Conservation (phyloP, 768 basidiomycete species). For the Nidularia pulvinata region DNA sequence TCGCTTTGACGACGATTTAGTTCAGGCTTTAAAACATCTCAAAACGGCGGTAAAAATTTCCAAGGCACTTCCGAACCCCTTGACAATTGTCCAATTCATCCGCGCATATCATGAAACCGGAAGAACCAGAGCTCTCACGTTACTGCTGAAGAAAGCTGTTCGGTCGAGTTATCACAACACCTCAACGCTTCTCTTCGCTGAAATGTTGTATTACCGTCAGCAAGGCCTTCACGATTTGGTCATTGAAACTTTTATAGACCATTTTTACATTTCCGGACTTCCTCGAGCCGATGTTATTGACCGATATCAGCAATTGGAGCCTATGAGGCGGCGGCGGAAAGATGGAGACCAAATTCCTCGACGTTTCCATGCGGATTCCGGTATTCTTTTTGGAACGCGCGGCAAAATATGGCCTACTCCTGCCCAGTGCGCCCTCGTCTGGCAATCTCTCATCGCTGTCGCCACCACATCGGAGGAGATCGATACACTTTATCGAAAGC, state of each 20-base stretch:
- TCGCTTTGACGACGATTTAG: constrained; percentile 11
- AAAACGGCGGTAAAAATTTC: constrained; percentile 10
- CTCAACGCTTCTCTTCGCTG: constrained; percentile 31
- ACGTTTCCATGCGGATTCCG: constrained; percentile 1
- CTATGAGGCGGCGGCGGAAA: background rate
- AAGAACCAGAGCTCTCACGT: constrained; percentile 24
- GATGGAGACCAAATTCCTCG: background rate
- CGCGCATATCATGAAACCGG: constrained; percentile 28
- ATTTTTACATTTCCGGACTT: constrained; percentile 55
- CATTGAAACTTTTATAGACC: constrained; percentile 43
- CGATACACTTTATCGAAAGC: constrained; percentile 39
- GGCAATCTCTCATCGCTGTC: constrained; percentile 32
- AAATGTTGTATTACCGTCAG: constrained; percentile 40
- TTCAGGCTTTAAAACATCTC: constrained; percentile 16
- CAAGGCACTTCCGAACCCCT: constrained; percentile 16
- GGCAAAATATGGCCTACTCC: constrained; percentile 31
- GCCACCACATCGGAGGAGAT: constrained; percentile 14
- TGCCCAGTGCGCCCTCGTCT: constrained; percentile 32
- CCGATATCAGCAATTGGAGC: constrained; percentile 8
- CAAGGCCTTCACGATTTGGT: constrained; percentile 22
- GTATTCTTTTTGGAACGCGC: constrained; percentile 1
- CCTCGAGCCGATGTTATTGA: constrained; percentile 35
- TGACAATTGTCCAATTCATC: constrained; percentile 29
- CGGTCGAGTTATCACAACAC: constrained; percentile 12
- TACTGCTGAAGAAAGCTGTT: constrained; percentile 28